These are phyloP conservation scores for Dichotomopilus funicola DNA, from an alignment of 2,329 filamentous ascomycete genomes.

Conservation along the genomic window DNA sequence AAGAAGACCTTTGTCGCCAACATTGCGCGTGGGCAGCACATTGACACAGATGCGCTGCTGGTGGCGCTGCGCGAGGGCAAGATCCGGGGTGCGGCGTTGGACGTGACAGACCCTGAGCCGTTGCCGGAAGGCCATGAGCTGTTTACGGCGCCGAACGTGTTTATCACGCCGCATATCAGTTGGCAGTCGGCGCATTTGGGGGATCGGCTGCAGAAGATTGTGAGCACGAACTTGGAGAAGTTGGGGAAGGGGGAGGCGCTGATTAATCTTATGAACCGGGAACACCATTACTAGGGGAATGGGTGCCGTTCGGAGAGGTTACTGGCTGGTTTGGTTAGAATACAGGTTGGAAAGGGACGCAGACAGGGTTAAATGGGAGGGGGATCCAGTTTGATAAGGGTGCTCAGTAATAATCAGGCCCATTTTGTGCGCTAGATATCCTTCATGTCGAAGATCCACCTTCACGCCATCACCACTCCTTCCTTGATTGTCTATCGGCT, in stretches of 20 bases:
- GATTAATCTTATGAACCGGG: constrained; percentile 26
- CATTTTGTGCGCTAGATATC: no score
- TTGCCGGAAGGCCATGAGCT: constrained; percentile 56
- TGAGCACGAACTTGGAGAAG: constrained; percentile 28
- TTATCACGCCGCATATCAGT: constrained; percentile 43
- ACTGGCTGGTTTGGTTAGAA: no score
- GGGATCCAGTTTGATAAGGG: no score
- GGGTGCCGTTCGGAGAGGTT: no score
- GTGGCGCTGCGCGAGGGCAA: constrained; percentile 41
- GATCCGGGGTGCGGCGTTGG: constrained; percentile 55
- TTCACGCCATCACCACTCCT: no score
- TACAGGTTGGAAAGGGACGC: no score
- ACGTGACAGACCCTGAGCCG: constrained; percentile 68
- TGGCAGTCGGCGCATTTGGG: constrained; percentile 29
- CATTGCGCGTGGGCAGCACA: constrained; percentile 50
- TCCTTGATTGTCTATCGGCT: no score
- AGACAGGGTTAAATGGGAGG: no score
- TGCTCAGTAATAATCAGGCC: no score
- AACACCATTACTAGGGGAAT: constrained; percentile 20
- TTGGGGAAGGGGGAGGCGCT: constrained; percentile 25
- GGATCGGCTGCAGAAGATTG: constrained; percentile 23
- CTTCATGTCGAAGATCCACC: no score
- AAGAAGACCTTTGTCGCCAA: constrained; percentile 56
- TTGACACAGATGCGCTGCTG: constrained; percentile 46
- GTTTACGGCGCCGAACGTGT: constrained; percentile 58